Conservation (phyloP, 352 stramenopile species). For the Hyaloperonospora brassicae region DNA sequence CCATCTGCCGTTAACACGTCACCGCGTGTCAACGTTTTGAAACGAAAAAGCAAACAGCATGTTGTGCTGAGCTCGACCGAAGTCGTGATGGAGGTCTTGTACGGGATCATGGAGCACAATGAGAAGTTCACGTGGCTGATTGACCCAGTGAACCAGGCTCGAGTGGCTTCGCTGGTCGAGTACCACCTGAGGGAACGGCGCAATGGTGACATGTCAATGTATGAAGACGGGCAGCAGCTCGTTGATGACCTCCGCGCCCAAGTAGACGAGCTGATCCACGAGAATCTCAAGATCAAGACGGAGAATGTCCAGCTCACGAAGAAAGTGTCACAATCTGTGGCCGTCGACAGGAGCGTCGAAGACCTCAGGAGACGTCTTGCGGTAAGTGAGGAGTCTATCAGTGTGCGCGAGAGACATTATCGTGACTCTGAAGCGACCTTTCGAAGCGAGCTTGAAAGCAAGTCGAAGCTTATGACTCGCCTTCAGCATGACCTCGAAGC, state of each 20-base stretch:
- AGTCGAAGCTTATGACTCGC: constrained; percentile 19
- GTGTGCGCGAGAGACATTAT: constrained; percentile 37
- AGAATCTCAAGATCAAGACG: constrained; percentile 54
- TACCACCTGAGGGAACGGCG: constrained; percentile 34
- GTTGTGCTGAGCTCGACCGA: constrained; percentile 30
- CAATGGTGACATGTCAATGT: constrained; percentile 14
- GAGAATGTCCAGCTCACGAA: constrained; percentile 43
- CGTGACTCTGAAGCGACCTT: constrained; percentile 47
- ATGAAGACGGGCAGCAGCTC: constrained; percentile 26
- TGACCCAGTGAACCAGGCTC: constrained; percentile 36
- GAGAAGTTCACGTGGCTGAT: constrained; percentile 51
- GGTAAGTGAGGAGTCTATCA: constrained; percentile 29
- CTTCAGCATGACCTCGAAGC: constrained; percentile 32
- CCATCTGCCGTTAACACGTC: constrained; percentile 15
- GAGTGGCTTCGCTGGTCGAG: constrained; percentile 44
- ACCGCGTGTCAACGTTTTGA: constrained; percentile 7
- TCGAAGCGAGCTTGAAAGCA: constrained; percentile 33
- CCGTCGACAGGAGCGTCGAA: constrained; percentile 24
- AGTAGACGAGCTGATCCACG: constrained; percentile 45
- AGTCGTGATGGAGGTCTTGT: constrained; percentile 54
- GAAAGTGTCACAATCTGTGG: constrained; percentile 5
- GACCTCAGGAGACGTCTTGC: constrained; percentile 33
- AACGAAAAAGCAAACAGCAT: constrained; percentile 1
- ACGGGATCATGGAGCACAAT: constrained; percentile 52
- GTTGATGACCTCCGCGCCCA: constrained; percentile 43